Percentiles rank a stretch among this genome's conserved stretches.
Evolutionary conservation across 2,329 filamentous ascomycete species (phyloP).

Genomic region (Trichophyton verrucosum): DNA sequence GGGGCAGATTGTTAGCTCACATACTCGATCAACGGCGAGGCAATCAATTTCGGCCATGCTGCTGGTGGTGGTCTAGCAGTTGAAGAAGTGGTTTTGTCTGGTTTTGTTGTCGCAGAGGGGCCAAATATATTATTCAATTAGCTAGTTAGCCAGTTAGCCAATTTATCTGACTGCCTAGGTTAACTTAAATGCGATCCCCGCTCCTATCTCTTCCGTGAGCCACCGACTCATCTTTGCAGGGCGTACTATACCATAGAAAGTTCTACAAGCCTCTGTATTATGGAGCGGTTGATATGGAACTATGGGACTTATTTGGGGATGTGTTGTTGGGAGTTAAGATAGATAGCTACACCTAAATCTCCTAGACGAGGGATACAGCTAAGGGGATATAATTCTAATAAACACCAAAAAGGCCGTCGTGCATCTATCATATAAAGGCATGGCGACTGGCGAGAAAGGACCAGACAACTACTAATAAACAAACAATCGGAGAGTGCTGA

Average conservation of each 20-base stretch:
- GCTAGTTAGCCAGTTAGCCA: neutral
- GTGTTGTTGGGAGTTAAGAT: too few relatives aligned
- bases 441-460: neutral
- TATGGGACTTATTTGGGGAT: too few relatives aligned
- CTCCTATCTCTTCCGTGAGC: neutral
- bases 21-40: conserved; percentile 1
- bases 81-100: neutral
- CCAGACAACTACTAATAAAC: neutral
- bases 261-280: neutral
- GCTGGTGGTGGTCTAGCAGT: neutral
- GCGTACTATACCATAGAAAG: neutral
- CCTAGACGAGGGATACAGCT: neutral
- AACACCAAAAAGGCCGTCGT: neutral
- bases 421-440: neutral
- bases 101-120: too few relatives aligned
- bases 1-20: neutral
- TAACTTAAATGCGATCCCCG: neutral
- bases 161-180: neutral
- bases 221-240: neutral
- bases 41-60: conserved; percentile 4
- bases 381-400: neutral
- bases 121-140: neutral
- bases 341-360: too few relatives aligned
- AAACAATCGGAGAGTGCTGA: neutral
- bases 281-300: too few relatives aligned